phyloP scores from a whole-genome alignment of 2,329 filamentous ascomycete genomes.

The Aspergillus tubingensis region DNA sequence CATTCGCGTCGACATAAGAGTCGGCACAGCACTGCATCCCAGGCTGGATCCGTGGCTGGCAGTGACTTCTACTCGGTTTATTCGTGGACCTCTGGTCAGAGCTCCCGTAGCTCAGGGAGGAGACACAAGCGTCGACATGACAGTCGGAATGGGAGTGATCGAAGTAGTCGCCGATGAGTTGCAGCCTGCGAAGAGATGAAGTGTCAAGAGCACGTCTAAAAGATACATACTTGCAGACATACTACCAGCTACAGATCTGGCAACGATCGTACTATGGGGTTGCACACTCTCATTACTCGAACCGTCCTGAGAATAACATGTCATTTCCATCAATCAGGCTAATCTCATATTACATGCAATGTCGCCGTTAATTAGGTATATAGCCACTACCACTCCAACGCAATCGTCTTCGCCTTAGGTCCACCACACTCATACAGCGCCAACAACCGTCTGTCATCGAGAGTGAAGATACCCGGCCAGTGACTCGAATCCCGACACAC shows the following conservation, averaged over 20 bases:
- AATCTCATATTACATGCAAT: too few species aligned
- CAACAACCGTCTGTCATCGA: slow-evolving; percentile 28
- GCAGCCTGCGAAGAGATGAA: too few species aligned
- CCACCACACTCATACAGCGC: slow-evolving; percentile 34
- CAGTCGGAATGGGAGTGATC: background rate
- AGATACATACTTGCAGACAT: too few species aligned
- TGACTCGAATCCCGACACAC: slow-evolving; percentile 36
- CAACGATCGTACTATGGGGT: too few species aligned
- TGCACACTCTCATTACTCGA: too few species aligned
- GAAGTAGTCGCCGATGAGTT: too few species aligned
- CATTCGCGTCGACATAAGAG: background rate
- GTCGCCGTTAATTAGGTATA: too few species aligned
- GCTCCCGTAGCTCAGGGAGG: background rate
- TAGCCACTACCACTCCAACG: slow-evolving; percentile 1
- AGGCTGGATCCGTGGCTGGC: background rate
- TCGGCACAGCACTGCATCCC: background rate
- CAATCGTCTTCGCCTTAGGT: slow-evolving; percentile 29
- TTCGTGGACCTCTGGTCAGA: background rate
- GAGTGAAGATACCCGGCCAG: slow-evolving; percentile 43
- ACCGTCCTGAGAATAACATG: too few species aligned
- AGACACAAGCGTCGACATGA: background rate
- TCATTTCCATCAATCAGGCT: too few species aligned
- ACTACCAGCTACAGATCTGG: too few species aligned
- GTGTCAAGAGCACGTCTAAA: too few species aligned
- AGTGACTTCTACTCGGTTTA: background rate